These are phyloP conservation scores for Ophiostoma populinum DNA, from an alignment of 2,329 filamentous ascomycete species.

Conservation along the genomic window DNA sequence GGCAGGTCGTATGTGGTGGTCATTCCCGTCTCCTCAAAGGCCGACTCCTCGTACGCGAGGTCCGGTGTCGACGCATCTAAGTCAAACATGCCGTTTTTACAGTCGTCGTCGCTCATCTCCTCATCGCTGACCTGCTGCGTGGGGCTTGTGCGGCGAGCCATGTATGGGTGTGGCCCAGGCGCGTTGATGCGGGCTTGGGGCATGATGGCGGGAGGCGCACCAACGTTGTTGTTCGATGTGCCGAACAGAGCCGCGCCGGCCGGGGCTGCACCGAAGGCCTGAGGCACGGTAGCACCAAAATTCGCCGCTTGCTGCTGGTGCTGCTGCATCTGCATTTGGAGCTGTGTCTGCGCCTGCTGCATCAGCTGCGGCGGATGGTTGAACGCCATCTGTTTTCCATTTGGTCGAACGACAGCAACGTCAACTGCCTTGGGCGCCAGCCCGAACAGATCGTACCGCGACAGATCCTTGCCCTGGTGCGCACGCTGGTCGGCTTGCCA, in stretches of 20 bases:
- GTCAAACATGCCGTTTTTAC: conserved; percentile 10
- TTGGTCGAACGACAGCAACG: too few relatives aligned
- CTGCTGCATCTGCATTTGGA: not conserved
- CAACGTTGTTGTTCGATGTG: too few relatives aligned
- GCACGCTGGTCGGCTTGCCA: conserved; percentile 16
- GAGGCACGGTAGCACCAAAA: not conserved
- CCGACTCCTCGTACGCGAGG: conserved; percentile 32
- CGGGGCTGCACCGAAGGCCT: not conserved
- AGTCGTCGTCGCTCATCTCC: not conserved
- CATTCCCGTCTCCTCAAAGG: conserved; percentile 40
- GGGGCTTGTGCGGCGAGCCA: not conserved
- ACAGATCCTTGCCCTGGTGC: conserved; percentile 13
- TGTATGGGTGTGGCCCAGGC: too few relatives aligned
- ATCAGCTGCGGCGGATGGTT: not conserved
- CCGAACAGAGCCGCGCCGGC: too few relatives aligned
- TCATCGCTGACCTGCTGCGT: not conserved
- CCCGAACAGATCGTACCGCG: conserved; percentile 21
- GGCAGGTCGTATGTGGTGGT: conserved; percentile 45
- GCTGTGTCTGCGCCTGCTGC: conserved; percentile 1
- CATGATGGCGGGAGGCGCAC: too few relatives aligned
- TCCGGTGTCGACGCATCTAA: conserved; percentile 13
- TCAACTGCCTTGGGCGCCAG: not conserved
- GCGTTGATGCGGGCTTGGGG: too few relatives aligned
- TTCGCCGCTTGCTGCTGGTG: not conserved
- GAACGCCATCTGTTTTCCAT: too few relatives aligned